phyloP scores from a whole-genome alignment of 441 rosid species.

The Theobroma grandiflorum region DNA sequence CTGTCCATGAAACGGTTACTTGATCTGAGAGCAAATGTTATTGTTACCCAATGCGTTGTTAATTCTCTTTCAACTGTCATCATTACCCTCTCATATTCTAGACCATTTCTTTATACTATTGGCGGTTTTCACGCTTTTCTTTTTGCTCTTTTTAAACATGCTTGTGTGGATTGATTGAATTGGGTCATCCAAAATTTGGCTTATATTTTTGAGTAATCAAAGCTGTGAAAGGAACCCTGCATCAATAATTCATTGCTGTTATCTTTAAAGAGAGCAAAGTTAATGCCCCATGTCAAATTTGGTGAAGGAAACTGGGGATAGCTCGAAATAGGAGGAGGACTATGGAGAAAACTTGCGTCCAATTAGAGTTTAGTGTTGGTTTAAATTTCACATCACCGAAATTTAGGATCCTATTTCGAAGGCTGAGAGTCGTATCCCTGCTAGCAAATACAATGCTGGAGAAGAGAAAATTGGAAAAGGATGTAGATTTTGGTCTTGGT shows the following conservation, averaged over 20 bases:
- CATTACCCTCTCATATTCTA: background rate
- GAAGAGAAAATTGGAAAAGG: too few species aligned
- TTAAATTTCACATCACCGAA: too few species aligned
- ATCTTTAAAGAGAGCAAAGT: background rate
- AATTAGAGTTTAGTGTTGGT: background rate
- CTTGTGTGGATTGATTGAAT: background rate
- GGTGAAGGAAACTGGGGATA: background rate
- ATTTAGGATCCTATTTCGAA: too few species aligned
- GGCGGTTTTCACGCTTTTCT: background rate
- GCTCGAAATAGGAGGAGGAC: background rate
- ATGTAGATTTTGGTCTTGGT: too few species aligned
- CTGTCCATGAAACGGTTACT: background rate
- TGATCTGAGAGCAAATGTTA: constrained; percentile 16
- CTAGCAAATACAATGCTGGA: background rate
- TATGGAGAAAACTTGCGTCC: background rate
- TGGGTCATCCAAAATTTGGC: background rate
- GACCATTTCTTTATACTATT: background rate
- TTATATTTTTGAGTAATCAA: background rate
- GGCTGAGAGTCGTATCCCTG: too few species aligned
- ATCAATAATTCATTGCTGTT: background rate
- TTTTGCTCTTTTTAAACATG: background rate
- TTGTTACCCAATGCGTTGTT: background rate
- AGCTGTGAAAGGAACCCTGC: constrained; percentile 23
- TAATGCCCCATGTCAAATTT: background rate
- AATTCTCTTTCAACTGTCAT: background rate